phyloP scores from a whole-genome alignment of 1,139 yeast species.

The Kurtzmaniella quercitrusa region DNA sequence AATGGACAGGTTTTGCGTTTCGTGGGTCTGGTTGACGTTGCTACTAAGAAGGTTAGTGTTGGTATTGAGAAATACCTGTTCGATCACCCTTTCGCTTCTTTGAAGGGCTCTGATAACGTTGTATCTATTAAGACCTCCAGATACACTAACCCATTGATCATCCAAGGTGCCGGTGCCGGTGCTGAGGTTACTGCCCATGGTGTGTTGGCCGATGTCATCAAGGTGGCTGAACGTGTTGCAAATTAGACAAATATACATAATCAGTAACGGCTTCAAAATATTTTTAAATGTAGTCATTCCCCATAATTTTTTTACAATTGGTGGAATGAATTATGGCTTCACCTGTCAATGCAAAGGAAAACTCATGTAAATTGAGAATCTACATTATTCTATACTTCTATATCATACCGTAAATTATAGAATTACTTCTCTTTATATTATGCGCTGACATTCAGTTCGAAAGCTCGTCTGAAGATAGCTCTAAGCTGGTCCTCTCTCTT shows the following conservation, averaged over 20 bases:
- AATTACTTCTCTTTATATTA: conserved; percentile 9
- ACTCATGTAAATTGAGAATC: no score
- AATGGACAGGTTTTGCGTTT: conserved; percentile 88
- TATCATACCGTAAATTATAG: conserved; percentile 23
- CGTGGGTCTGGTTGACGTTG: conserved; percentile 85
- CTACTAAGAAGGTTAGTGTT: conserved; percentile 66
- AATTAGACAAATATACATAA: conserved; percentile 14
- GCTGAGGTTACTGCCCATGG: conserved; percentile 99
- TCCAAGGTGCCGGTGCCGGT: conserved; percentile 99
- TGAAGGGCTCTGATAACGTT: conserved; percentile 95
- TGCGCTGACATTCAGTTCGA: conserved; percentile 14
- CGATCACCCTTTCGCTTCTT: conserved; percentile 93
- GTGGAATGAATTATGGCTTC: not conserved
- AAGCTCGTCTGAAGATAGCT: conserved; percentile 57
- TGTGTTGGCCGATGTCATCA: conserved; percentile 88
- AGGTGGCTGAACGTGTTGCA: conserved; percentile 82
- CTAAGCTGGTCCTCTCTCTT: conserved; percentile 45
- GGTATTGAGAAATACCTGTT: conserved; percentile 81
- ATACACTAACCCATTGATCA: conserved; percentile 85
- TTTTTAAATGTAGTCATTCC: not conserved
- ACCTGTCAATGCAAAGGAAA: conserved; percentile 2
- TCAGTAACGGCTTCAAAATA: not conserved
- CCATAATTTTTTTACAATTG: not conserved
- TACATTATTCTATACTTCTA: conserved; percentile 12
- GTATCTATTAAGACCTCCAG: conserved; percentile 88